Base-by-base conservation (phyloP, 306 rosid species). In the Trichosanthes truncata region DNA sequence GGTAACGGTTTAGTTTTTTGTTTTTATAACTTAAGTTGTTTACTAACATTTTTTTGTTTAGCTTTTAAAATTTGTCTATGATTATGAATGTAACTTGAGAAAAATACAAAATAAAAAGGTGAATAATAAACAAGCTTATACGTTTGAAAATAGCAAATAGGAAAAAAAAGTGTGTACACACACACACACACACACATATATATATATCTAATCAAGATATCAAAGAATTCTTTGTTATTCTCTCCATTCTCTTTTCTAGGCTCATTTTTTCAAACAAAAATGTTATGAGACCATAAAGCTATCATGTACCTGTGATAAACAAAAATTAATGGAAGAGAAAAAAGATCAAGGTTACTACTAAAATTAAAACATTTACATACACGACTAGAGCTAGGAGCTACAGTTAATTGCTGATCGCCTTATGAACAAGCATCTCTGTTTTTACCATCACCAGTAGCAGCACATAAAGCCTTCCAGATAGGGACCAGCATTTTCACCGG, bases 381-480 rank as follows among this genome's bases (percentile, higher is more conserved):
- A 18, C 5, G 21, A 66, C 12, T 31, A 17, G 0, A 9, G 51
- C 4, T 40, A 41, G 55, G 12, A 45, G 45, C 62, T 53, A 45
- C 17, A 2, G 48, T 20, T 66, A 36, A 23, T 45, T n/a, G 75
- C 53, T 3, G 48, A 36, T 36, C 8, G 74, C 48, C 20, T 41
- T 41, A 69, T 43, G 76, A 66, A 66, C 49, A 66, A 38, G 35
- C 53, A 21, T 72, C 77, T 72, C 23, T 15, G 35, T 72, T 46
- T 45, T 46, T 23, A 72, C 7, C 26, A 69, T 69, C 55, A 41
- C 76, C n/a, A 3, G 76, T 43, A 69, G 97, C 90, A 13, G 88
- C 85, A 83, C 97, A 88, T 72, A 92, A 79, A 79, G 91, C 97
- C 93, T 92, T 92, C 98, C 98, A 95, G 76, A 95, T 90, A 78